Evolutionary conservation across 495 filamentous ascomycete genomes (phyloP).

Genomic region (Aspergillus carlsbadensis): DNA sequence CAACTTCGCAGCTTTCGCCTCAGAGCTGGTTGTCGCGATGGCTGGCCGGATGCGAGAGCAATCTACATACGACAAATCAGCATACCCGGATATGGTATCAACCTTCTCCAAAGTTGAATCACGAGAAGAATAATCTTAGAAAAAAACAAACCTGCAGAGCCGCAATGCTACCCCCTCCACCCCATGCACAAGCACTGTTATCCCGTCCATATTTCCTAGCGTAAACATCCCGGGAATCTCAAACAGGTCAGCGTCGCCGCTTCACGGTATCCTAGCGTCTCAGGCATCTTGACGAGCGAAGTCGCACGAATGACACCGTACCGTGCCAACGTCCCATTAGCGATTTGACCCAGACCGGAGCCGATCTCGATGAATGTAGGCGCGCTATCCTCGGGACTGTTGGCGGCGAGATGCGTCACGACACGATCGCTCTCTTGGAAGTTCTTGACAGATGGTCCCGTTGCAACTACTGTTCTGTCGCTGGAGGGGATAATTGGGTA

Average conservation of each 20-base stretch:
- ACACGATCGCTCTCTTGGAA: conserved; percentile 20
- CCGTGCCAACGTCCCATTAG: conserved; percentile 63
- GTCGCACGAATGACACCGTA: conserved; percentile 79
- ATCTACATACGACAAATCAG: conserved; percentile 40
- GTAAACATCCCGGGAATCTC: too few species aligned
- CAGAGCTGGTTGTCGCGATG: conserved; percentile 68
- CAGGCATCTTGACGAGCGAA: conserved; percentile 45
- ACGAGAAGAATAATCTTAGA: not conserved
- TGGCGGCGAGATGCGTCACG: conserved; percentile 9
- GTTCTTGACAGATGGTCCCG: conserved; percentile 13
- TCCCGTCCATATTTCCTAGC: conserved; percentile 45
- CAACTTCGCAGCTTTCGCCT: conserved; percentile 56
- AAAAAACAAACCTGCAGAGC: conserved; percentile 42
- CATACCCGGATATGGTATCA: too few species aligned
- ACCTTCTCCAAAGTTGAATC: too few species aligned
- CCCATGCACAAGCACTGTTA: conserved; percentile 51
- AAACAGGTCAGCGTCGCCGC: conserved; percentile 30
- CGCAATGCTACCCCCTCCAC: conserved; percentile 70
- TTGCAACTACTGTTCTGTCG: conserved; percentile 60
- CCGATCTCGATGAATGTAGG: conserved; percentile 32
- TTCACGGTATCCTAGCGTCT: conserved; percentile 18
- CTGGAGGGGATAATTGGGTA: conserved; percentile 63
- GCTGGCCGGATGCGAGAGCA: conserved; percentile 67
- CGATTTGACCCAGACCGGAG: conserved; percentile 59
- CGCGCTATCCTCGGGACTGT: conserved; percentile 46